Base-by-base conservation (phyloP, 805 yeast species). In the Monosporozyma servazzii region DNA sequence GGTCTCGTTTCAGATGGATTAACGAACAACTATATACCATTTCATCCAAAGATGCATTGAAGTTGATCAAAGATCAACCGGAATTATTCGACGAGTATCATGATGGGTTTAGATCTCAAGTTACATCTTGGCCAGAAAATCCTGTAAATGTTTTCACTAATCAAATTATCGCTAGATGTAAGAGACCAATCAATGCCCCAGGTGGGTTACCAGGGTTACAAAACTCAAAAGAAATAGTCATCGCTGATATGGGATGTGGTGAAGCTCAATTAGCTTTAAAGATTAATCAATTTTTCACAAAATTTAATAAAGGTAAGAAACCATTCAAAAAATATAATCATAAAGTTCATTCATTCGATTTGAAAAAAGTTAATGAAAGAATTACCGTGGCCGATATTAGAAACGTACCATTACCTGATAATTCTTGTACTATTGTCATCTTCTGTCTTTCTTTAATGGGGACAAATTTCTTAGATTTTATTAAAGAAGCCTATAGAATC, bases 241-340 rank as follows among this genome's bases (percentile, higher is more conserved):
- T 93, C 53, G 97, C 98, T 0, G 99, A 93, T 71, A 91, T 93
- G 98, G 99, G 99, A 10, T 93, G 99, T 68, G 99, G 99, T 51
- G 99, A 93, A 68, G 99, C 98, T 0, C 86, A 86, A 60, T 75
- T 93, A 46, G 82, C 96, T 1, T 68, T 74, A 40, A 86, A 88
- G 58, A 76, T 87, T 48, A 73, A 73, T 48, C 73, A 76, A 9
- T 77, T 78, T 58, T 70, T 77, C 54, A 20, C 10, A 2, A 41
- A 41, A 21, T 21, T 21, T 21, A 70, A 70, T 48, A 60, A 63
- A 53, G 67, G 64, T 45, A 66, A 63, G 27, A 61, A 58, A 45
- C 52, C 53, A 11, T 62, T 59, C 50, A 64, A 64, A 21, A 75
- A 74, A 51, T 62, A 80, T 50, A 75, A 77, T 48, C 73, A 83